Conservation (phyloP, 768 basidiomycete genomes). For the Hypsizygus marmoreus region DNA sequence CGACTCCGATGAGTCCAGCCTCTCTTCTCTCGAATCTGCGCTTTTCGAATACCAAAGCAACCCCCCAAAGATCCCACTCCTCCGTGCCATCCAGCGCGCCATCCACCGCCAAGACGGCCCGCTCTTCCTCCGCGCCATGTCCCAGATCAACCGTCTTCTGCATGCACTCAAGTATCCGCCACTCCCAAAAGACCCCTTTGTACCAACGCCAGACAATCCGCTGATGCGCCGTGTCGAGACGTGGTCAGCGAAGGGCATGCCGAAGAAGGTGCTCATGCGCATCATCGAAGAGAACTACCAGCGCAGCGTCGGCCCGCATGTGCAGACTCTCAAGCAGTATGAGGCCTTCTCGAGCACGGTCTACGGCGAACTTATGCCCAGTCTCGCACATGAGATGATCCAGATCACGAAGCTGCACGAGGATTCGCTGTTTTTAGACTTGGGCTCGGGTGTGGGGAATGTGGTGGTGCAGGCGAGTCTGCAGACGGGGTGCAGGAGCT, state of each 20-base stretch:
- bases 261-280: constrained; percentile 66
- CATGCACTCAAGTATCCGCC: constrained; percentile 66
- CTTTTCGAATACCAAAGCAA: constrained; percentile 19
- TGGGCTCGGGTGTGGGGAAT: constrained; percentile 87
- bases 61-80: constrained; percentile 31
- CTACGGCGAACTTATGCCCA: constrained; percentile 89
- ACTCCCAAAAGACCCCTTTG: constrained; percentile 53
- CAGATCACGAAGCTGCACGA: constrained; percentile 55
- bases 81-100: constrained; percentile 69
- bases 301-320: constrained; percentile 87
- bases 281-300: constrained; percentile 93
- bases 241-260: constrained; percentile 60
- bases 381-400: constrained; percentile 75
- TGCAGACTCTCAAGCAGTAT: constrained; percentile 79
- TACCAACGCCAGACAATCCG: constrained; percentile 43
- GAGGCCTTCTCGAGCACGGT: constrained; percentile 82
- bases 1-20: constrained; percentile 30
- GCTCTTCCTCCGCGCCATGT: constrained; percentile 63
- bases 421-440: constrained; percentile 74
- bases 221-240: constrained; percentile 47
- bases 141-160: constrained; percentile 62
- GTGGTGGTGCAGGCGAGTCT: constrained; percentile 81
- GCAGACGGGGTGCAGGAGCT: constrained; percentile 76
- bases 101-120: constrained; percentile 72
- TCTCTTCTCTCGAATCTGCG: constrained; percentile 31